A percentile compares a stretch with the other conserved stretches of the same genome.
Evolutionary conservation across 2,329 filamentous ascomycete genomes (phyloP).

Genomic region (Domatiomyces globalis): DNA sequence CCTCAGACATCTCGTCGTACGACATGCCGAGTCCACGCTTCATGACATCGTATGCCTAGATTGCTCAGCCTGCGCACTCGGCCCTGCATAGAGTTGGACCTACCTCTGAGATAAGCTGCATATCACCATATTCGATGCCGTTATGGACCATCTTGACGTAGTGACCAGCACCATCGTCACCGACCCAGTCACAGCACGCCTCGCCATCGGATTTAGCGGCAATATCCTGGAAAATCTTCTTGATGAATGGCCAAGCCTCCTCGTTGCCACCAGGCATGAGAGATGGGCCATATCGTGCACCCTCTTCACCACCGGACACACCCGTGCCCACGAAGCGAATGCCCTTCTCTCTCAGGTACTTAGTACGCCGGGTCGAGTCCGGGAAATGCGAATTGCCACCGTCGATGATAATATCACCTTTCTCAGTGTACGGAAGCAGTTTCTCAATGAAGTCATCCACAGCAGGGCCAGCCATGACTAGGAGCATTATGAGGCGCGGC

Average conservation of each 20-base stretch:
- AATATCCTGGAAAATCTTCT: conserved; percentile 97
- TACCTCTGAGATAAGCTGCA: conserved; percentile 99
- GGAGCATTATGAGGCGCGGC: conserved; percentile 92
- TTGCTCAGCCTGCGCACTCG: conserved; percentile 8
- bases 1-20: conserved; percentile 90
- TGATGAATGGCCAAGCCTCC: conserved; percentile 94
- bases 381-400: conserved; percentile 99
- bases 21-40: conserved; percentile 86
- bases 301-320: conserved; percentile 98
- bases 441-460: conserved; percentile 98
- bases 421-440: conserved; percentile 67
- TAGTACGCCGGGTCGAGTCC: conserved; percentile 92
- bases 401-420: conserved; percentile 97
- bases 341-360: conserved; percentile 74
- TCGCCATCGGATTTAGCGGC: conserved; percentile 94
- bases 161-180: conserved; percentile 97
- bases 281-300: conserved; percentile 91
- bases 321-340: conserved; percentile 92
- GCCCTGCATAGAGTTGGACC: conserved; percentile 18
- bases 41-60: conserved; percentile 96
- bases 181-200: conserved; percentile 98
- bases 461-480: conserved; percentile 95
- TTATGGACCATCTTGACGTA: conserved; percentile 99
- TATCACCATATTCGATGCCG: conserved; percentile 99
- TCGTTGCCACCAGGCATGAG: conserved; percentile 99